These are phyloP conservation scores for Pseudocercospora cruenta DNA, from an alignment of 2,329 filamentous ascomycete genomes.

Conservation along the genomic window DNA sequence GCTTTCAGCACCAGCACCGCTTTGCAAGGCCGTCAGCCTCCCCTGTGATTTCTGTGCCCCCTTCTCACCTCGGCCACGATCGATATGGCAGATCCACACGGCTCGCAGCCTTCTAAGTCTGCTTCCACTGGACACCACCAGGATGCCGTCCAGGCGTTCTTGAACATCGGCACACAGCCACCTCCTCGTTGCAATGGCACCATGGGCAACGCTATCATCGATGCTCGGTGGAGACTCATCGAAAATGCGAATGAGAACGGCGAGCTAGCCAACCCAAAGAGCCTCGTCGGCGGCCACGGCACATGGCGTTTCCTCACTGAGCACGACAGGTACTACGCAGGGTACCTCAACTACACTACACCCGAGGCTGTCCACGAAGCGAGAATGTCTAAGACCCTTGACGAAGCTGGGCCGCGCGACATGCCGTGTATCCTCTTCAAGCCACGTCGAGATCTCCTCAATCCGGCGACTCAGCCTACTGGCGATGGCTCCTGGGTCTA, in stretches of 20 bases:
- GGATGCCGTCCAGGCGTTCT: background rate
- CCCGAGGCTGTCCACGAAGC: background rate
- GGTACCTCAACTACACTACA: background rate
- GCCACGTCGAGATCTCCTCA: slow-evolving; percentile 5
- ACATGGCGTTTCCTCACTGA: background rate
- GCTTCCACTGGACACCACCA: too few species aligned
- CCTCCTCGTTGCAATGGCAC: background rate
- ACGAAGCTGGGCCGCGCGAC: background rate
- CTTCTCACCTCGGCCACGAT: too few species aligned
- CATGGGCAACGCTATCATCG: background rate
- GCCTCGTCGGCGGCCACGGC: background rate
- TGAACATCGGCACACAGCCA: background rate
- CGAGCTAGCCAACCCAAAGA: background rate
- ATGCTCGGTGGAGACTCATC: background rate
- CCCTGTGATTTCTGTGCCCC: background rate
- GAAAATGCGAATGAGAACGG: background rate
- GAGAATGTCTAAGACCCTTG: background rate
- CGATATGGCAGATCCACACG: too few species aligned
- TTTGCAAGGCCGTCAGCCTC: background rate
- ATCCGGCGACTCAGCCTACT: background rate
- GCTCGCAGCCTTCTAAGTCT: too few species aligned
- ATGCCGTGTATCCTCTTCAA: slow-evolving; percentile 18
- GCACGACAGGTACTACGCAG: background rate
- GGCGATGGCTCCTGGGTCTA: slow-evolving; percentile 24
- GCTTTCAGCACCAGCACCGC: background rate